Conservation (phyloP, 1,284 basidiomycete genomes). For the Ustilago loliicola region DNA sequence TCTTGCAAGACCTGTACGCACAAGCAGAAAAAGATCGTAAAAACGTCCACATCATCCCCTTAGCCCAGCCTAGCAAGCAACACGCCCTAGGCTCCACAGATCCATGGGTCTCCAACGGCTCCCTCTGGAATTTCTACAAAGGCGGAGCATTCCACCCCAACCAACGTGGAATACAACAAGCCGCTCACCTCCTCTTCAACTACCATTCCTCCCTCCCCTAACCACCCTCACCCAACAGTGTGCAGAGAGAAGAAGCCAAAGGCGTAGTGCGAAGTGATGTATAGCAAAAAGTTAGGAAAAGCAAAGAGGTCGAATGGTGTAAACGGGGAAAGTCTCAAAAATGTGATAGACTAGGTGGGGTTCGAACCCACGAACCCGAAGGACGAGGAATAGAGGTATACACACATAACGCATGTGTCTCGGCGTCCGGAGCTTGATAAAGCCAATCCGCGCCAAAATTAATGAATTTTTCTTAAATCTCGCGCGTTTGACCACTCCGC, state of each 20-base stretch:
- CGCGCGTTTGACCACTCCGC: constrained; percentile 36
- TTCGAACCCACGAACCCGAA: constrained; percentile 37
- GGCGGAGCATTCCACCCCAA: constrained; percentile 33
- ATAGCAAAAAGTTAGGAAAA: background rate
- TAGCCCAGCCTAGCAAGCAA: constrained; percentile 16
- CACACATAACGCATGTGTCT: constrained; percentile 6
- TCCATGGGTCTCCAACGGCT: constrained; percentile 33
- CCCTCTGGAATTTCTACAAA: constrained; percentile 18
- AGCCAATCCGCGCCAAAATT: constrained; percentile 2
- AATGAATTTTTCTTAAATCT: constrained; percentile 21
- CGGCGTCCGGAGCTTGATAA: constrained; percentile 3
- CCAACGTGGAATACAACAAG: constrained; percentile 21
- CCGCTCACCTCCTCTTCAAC: constrained; percentile 21
- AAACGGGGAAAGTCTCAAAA: constrained; percentile 1
- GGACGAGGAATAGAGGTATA: constrained; percentile 26
- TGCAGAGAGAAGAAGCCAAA: no score
- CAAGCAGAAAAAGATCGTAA: constrained; percentile 14
- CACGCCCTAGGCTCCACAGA: constrained; percentile 25
- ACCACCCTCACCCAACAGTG: background rate
- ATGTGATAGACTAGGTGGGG: constrained; percentile 27
- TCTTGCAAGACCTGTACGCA: constrained; percentile 21
- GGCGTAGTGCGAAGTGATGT: no score
- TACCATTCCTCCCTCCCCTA: constrained; percentile 8
- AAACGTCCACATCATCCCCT: constrained; percentile 21
- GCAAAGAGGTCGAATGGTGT: background rate